phyloP scores from a whole-genome alignment of 352 stramenopile species.

The Albugo candida region DNA sequence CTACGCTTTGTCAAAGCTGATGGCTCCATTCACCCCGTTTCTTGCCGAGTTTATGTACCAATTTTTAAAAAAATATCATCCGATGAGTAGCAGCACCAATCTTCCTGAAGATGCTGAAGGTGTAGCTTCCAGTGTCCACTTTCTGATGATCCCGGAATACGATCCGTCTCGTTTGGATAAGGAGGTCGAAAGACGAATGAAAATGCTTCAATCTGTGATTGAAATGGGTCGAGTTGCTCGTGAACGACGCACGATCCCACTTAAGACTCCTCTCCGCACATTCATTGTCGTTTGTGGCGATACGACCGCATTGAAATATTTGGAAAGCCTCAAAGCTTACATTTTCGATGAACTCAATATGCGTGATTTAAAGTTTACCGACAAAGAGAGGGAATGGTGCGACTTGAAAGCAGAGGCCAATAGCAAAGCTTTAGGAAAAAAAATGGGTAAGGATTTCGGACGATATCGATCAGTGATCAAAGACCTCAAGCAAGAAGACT shows the following conservation, averaged over 20 bases:
- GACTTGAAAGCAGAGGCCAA: conserved; percentile 88
- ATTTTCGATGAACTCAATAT: conserved; percentile 96
- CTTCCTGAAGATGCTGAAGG: conserved; percentile 78
- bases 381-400: conserved; percentile 83
- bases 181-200: conserved; percentile 86
- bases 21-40: conserved; percentile 99
- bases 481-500: conserved; percentile 46
- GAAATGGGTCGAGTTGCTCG: conserved; percentile 92
- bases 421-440: conserved; percentile 87
- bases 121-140: conserved; percentile 91
- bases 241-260: conserved; percentile 91
- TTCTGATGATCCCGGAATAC: conserved; percentile 87
- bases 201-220: conserved; percentile 90
- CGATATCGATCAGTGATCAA: conserved; percentile 74
- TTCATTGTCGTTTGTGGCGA: conserved; percentile 91
- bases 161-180: conserved; percentile 86
- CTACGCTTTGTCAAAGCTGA: conserved; percentile 86
- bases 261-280: conserved; percentile 94
- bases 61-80: conserved; percentile 92
- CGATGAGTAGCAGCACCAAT: conserved; percentile 25
- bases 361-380: conserved; percentile 80
- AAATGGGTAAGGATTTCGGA: conserved; percentile 93
- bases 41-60: conserved; percentile 99
- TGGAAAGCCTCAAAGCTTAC: conserved; percentile 82
- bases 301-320: conserved; percentile 42